Base-by-base conservation (phyloP, 495 filamentous ascomycete genomes). In the Pyronema omphalodes region DNA sequence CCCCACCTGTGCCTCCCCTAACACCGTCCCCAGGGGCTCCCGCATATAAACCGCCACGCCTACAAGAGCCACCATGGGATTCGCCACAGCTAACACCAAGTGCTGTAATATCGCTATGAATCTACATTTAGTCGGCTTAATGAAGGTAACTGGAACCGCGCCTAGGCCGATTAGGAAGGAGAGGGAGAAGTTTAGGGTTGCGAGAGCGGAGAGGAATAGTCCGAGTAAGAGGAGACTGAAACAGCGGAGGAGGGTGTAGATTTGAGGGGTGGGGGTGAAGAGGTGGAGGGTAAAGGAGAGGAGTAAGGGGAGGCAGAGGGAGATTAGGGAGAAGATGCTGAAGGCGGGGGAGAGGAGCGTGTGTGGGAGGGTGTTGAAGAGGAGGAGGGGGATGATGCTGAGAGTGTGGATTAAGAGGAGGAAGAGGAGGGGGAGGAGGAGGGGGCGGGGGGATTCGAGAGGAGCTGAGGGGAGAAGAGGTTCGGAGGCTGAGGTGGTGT, bases 181-280 rank as follows among this genome's bases (percentile, higher is more conserved):
- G 29, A 96, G 82, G 19, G 82, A 84, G 74, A 98, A 98, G 70
- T 98, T 98, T 48, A 98, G 80, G 1, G 93, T 98, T 12, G 89
- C 88, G 36, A 98, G 82, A 3, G 89, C 80, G 47, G 86, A 85
- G 57, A 98, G 82, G 67, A 83, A 86, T 68, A 93, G 82, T 58
- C 93, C 93, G 0, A 96, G 77, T 0, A 91, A 75, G 3, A 98
- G 77, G 19, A 96, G 79, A 9, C 91, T 93, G 75, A 98, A 86
- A 52, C 83, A 89, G 61, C 87, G 86, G 58, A 89, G 80, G 50
- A 95, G 75, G 18, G 74, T 75, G 65, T 80, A 77, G 65, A 93
- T 80, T 47, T 88, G 83, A 12, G 66, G 50, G 7, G 80, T 78
- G n/a, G 79, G 77, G 8, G 58, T 56, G 61, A 73, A 55, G 68